A percentile compares a stretch with the other conserved stretches of the same genome.
phyloP scores from a whole-genome alignment of 192 early-diverging fungal genomes.

The Coemansia sp. region DNA sequence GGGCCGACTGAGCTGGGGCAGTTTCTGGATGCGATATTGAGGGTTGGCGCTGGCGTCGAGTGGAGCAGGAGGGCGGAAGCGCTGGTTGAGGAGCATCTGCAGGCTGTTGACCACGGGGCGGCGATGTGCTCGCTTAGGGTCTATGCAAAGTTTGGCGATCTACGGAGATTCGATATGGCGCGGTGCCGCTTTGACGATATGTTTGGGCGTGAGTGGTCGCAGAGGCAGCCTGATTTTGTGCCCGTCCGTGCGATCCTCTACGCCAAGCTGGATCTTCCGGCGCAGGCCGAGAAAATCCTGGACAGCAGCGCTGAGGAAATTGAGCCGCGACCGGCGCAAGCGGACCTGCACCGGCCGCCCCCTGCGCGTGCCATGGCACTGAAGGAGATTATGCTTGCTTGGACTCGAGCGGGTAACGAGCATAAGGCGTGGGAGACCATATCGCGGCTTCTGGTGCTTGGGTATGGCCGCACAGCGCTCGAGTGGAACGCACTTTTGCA shows the following conservation, averaged over 20 bases:
- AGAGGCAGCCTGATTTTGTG: slow-evolving; percentile 9
- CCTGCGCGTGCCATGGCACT: slow-evolving; percentile 19
- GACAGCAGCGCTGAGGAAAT: background rate
- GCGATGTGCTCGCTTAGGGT: slow-evolving; percentile 26
- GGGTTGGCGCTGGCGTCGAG: slow-evolving; percentile 12
- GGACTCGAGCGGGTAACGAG: slow-evolving; percentile 20
- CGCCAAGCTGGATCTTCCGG: slow-evolving; percentile 28
- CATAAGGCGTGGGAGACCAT: slow-evolving; percentile 27
- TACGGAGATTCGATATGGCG: slow-evolving; percentile 8
- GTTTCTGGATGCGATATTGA: slow-evolving; percentile 32
- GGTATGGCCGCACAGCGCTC: slow-evolving; percentile 17
- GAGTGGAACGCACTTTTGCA: slow-evolving; percentile 42
- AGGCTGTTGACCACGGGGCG: background rate
- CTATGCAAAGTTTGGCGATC: slow-evolving; percentile 33
- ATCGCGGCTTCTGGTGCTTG: slow-evolving; percentile 17
- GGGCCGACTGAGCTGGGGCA: slow-evolving; percentile 12
- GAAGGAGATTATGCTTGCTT: slow-evolving; percentile 27
- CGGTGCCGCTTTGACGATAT: background rate
- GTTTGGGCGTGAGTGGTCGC: slow-evolving; percentile 8
- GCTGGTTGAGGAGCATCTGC: slow-evolving; percentile 8
- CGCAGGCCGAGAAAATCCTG: slow-evolving; percentile 15
- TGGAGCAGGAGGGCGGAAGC: slow-evolving; percentile 27
- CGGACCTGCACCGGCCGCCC: background rate
- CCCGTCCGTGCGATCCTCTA: slow-evolving; percentile 21
- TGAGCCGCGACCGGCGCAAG: background rate